Base-by-base conservation (phyloP, 2,329 filamentous ascomycete genomes). In the Aspergillus sp. region DNA sequence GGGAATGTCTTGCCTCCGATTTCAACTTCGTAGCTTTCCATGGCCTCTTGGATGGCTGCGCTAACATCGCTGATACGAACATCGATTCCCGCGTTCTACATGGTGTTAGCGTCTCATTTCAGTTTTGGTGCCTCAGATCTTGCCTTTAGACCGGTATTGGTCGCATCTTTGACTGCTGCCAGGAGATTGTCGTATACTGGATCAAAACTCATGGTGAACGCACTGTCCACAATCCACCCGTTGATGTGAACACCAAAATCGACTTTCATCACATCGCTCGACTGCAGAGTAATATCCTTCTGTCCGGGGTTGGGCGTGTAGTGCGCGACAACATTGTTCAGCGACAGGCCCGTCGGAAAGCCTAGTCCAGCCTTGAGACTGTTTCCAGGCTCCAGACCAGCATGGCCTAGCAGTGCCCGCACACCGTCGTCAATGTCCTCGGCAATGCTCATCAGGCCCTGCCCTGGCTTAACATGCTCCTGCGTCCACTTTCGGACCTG, bases 241-340 rank as follows among this genome's bases (percentile, higher is more conserved):
- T 89, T 90, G 68, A 93, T 83, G 71, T 93, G 90, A 30, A 93
- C 89, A 49, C 90, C 89, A 68, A 92, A 90, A 68, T 93, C 89
- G 7, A 93, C 86, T 74, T 91, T 93, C 82, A 93, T 83, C 37
- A 96, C 89, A 70, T 96, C 90, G 61, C 85, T 83, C 60, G 87
- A 73, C 69, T 89, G 80, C 58, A 95, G 78, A 34, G 92, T 76
- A 66, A 89, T 83, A 72, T 91, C 90, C 73, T 86, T 88, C 68
- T 82, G 77, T 2, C 82, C 81, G 1, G 82, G 79, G 63, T 84
- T 85, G 6, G 83, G 83, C 1, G 82, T 84, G 65, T 77, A 85
- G 68, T 85, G 83, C 6, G 83, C 83, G 13, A 78, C 82, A 42
- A 77, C 73, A 61, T 84, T 76, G 61, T 85, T 84, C 54, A 85